Conservation (phyloP, 495 filamentous ascomycete species). For the Aspergillus ostianus region DNA sequence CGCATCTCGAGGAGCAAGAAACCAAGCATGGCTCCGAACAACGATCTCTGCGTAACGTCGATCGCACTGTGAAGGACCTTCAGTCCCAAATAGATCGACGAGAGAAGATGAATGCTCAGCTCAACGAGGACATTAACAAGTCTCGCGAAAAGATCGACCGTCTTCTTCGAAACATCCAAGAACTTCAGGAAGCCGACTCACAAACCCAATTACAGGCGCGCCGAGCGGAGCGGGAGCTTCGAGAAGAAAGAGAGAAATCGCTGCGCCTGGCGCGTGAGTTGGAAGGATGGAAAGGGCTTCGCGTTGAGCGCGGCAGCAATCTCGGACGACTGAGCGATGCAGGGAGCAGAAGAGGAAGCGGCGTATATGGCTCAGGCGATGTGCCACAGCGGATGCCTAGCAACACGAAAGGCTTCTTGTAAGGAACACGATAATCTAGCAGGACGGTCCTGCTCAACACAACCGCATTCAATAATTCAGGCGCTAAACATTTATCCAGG, state of each 20-base stretch:
- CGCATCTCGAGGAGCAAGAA: slow-evolving; percentile 85
- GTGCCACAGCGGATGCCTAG: slow-evolving; percentile 45
- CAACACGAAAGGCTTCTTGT: slow-evolving; percentile 52
- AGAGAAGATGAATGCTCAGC: slow-evolving; percentile 76
- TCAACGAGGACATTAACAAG: slow-evolving; percentile 77
- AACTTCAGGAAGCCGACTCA: slow-evolving; percentile 83
- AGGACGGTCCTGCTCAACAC: slow-evolving; percentile 17
- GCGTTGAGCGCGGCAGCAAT: slow-evolving; percentile 57
- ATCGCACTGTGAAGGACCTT: slow-evolving; percentile 91
- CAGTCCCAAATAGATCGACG: slow-evolving; percentile 89
- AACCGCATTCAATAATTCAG: slow-evolving; percentile 10
- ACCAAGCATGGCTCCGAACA: slow-evolving; percentile 71
- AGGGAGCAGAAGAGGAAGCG: slow-evolving; percentile 42
- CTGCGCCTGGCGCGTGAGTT: slow-evolving; percentile 84
- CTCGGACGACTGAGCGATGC: slow-evolving; percentile 42
- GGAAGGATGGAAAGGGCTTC: slow-evolving; percentile 76
- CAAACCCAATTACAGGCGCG: slow-evolving; percentile 75
- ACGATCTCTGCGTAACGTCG: slow-evolving; percentile 86
- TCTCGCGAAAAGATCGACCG: slow-evolving; percentile 87
- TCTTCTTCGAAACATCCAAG: slow-evolving; percentile 85
- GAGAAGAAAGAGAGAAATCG: slow-evolving; percentile 83
- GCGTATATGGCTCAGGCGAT: slow-evolving; percentile 36
- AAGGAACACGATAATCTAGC: slow-evolving; percentile 23
- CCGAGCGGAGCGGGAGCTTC: slow-evolving; percentile 82
- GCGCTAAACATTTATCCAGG: slow-evolving; percentile 16